These are phyloP conservation scores for Hyphopichia fennica DNA, from an alignment of 1,139 yeast genomes.

Conservation along the genomic window DNA sequence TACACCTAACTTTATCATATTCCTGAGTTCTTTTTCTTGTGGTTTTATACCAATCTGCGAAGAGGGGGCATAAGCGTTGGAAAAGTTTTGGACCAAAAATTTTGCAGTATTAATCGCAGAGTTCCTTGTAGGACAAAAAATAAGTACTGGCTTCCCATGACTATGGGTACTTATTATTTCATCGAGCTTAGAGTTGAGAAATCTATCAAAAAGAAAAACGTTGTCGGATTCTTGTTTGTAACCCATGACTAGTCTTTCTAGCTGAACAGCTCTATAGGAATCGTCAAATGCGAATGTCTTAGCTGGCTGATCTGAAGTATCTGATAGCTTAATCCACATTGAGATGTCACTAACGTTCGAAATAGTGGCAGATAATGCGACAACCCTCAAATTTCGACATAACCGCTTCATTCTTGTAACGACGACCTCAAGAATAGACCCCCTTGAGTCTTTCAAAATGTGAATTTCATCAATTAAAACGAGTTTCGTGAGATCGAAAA, in stretches of 20 bases:
- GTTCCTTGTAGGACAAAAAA: constrained; percentile 56
- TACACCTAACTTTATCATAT: constrained; percentile 32
- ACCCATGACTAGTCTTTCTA: constrained; percentile 44
- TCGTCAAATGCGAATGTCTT: constrained; percentile 42
- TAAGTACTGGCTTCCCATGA: constrained; percentile 40
- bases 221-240: constrained; percentile 34
- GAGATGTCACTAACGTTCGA: constrained; percentile 53
- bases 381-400: constrained; percentile 37
- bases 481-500: constrained; percentile 31
- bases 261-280: constrained; percentile 43
- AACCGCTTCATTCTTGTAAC: constrained; percentile 50
- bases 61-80: neutral
- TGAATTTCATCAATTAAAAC: constrained; percentile 54
- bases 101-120: constrained; percentile 49
- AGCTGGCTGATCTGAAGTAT: constrained; percentile 21
- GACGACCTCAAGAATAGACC: constrained; percentile 54
- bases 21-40: constrained; percentile 28
- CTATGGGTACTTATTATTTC: constrained; percentile 37
- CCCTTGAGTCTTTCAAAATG: constrained; percentile 46
- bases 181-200: constrained; percentile 36
- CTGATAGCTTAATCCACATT: constrained; percentile 35
- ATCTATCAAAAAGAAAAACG: constrained; percentile 44
- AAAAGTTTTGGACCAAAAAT: constrained; percentile 19
- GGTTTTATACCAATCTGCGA: constrained; percentile 6
- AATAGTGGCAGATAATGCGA: constrained; percentile 56